A percentile compares a stretch with the other conserved stretches of the same genome.
These are phyloP conservation scores for Yamadazyma diddensiae DNA, from an alignment of 1,139 yeast genomes.

Conservation along the genomic window DNA sequence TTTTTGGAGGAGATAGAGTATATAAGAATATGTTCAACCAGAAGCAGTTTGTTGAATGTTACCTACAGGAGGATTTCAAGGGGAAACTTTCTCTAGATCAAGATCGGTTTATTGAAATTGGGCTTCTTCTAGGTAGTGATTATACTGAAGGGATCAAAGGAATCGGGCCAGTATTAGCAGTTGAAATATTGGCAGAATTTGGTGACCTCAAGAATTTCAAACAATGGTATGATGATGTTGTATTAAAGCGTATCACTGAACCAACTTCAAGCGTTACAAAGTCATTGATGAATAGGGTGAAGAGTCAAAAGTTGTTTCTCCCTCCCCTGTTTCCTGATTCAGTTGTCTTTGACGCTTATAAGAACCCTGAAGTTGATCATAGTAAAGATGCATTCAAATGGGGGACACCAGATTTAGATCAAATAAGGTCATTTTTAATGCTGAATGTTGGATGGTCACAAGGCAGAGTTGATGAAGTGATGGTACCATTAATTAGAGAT, in stretches of 20 bases:
- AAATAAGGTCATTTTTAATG: slow-evolving; percentile 66
- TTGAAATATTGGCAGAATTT: slow-evolving; percentile 92
- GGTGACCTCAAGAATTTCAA: slow-evolving; percentile 37
- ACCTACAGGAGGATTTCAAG: slow-evolving; percentile 57
- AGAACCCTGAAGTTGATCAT: slow-evolving; percentile 76
- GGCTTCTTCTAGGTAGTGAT: slow-evolving; percentile 85
- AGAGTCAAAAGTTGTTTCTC: slow-evolving; percentile 59
- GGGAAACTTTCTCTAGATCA: slow-evolving; percentile 65
- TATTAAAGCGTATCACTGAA: slow-evolving; percentile 19
- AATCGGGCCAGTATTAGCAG: slow-evolving; percentile 87
- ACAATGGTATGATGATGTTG: slow-evolving; percentile 37
- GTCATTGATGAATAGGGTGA: slow-evolving; percentile 55
- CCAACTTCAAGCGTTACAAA: slow-evolving; percentile 30
- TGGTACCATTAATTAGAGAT: slow-evolving; percentile 84
- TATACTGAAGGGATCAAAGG: slow-evolving; percentile 91
- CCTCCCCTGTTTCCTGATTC: slow-evolving; percentile 69
- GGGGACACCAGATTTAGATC: slow-evolving; percentile 88
- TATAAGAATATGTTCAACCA: slow-evolving; percentile 95
- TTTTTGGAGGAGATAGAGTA: slow-evolving; percentile 84
- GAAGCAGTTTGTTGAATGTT: slow-evolving; percentile 88
- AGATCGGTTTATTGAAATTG: slow-evolving; percentile 67
- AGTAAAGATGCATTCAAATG: slow-evolving; percentile 78
- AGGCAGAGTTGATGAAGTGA: slow-evolving; percentile 72
- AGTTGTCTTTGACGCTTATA: slow-evolving; percentile 69
- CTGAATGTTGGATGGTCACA: slow-evolving; percentile 80